Evolutionary conservation across 176 grass and related monocot genomes (phyloP), one percentile per base, ranked within the genome.

Genomic region (Carex pumila): DNA sequence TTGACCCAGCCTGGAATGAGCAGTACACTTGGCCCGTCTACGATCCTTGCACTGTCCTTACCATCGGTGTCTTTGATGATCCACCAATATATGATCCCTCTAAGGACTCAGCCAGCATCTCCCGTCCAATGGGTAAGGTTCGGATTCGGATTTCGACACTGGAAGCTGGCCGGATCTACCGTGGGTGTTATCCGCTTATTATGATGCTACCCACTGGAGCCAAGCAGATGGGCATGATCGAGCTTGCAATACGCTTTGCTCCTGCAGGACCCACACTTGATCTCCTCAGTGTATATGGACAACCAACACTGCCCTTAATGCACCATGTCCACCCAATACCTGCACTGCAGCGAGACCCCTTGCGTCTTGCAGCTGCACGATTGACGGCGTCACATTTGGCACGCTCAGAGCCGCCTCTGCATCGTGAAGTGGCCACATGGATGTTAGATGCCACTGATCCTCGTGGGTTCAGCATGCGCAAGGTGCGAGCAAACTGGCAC

Each of bases 1-100:
- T 88, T 74, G 95, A 94, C 59, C 92, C 95, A 56, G 88, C 92
- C 17, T 94, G 92, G 92, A 98, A 98, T 79, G 95, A 98, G 86
- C 95, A 98, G 89, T 98, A 95, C 88, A 98, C 95, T 47, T 98
- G 92, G 92, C 92, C 91, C 2, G 86, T 98, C 29, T 98, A 93
- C 56, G 95, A 98, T 68, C 91, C 92, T 0, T 98, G 89, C 85
- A 98, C 95, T 50, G 92, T 98, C 65, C 92, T 98, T 82, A 93
- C 91, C 10, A 73, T 98, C 29, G 95, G 84, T 49, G 92, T 98
- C 3, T 98, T 98, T 85, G 95, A 98, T 67, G 90, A 97, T 59
- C 80, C 88, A 36, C 88, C 73, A 45, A 57, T 83, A 12, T 30
- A 84, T 22, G 83, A 86, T 65, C 71, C 32, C 25, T 45, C 18